Conservation (phyloP, 2,329 filamentous ascomycete species). For the Acephala macrosclerotiorum region DNA sequence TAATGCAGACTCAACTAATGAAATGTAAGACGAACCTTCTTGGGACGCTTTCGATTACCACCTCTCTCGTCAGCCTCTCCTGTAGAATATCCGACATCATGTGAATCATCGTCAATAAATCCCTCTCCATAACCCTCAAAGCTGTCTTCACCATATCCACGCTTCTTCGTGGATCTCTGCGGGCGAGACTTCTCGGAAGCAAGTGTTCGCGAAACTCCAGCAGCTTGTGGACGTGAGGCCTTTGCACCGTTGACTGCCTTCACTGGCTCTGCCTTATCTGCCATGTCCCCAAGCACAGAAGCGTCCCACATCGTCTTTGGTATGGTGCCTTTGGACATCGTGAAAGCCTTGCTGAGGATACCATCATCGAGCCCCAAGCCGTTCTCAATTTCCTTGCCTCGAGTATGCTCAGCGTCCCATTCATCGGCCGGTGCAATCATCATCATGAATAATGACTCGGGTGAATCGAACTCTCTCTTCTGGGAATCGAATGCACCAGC, state of each 20-base stretch:
- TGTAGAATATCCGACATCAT: constrained; percentile 72
- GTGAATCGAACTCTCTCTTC: constrained; percentile 61
- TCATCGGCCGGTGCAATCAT: constrained; percentile 60
- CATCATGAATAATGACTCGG: constrained; percentile 61
- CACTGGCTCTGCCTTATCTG: constrained; percentile 20
- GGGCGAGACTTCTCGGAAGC: constrained; percentile 55
- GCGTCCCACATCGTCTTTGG: constrained; percentile 63
- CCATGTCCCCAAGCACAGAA: constrained; percentile 64
- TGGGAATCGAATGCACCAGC: constrained; percentile 66
- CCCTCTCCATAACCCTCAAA: constrained; percentile 79
- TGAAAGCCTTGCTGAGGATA: constrained; percentile 58
- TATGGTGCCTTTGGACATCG: constrained; percentile 64
- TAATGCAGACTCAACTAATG: constrained; percentile 19
- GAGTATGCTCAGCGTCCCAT: constrained; percentile 62
- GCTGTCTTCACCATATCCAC: constrained; percentile 77
- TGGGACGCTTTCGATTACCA: constrained; percentile 65
- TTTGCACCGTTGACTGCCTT: constrained; percentile 31
- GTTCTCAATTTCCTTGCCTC: constrained; percentile 61
- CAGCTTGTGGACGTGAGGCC: constrained; percentile 28
- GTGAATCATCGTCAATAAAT: constrained; percentile 71
- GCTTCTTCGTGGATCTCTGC: constrained; percentile 74
- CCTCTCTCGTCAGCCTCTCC: constrained; percentile 71
- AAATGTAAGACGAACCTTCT: constrained; percentile 60
- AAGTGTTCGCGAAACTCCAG: constrained; percentile 20
- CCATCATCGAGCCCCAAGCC: constrained; percentile 55